Percentiles rank a stretch among this genome's conserved stretches.
These are phyloP conservation scores for Tolypocladium amazonense DNA, from an alignment of 2,329 filamentous ascomycete genomes.

Conservation along the genomic window DNA sequence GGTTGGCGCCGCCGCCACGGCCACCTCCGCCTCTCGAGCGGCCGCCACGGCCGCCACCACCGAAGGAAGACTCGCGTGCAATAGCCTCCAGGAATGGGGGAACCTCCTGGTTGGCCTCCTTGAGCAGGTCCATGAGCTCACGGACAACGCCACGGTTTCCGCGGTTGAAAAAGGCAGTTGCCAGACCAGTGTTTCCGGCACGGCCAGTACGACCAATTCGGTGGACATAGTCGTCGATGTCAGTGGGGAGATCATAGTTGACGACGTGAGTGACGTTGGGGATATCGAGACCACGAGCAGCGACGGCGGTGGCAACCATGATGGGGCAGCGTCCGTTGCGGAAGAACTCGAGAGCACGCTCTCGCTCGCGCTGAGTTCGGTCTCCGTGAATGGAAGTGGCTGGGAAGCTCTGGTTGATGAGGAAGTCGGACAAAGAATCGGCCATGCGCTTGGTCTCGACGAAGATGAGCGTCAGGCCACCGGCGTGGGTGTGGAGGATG, in stretches of 20 bases:
- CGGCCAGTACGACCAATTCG: conserved; percentile 99
- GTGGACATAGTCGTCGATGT: conserved; percentile 98
- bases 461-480: conserved; percentile 88
- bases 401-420: conserved; percentile 97
- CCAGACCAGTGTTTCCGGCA: conserved; percentile 97
- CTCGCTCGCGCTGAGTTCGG: conserved; percentile 96
- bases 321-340: conserved; percentile 92
- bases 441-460: conserved; percentile 99
- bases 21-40: conserved; percentile 44
- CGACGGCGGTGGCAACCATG: conserved; percentile 91
- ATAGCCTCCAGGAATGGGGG: conserved; percentile 93
- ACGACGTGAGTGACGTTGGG: conserved; percentile 95
- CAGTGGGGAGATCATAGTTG: conserved; percentile 98
- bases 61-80: conserved; percentile 84
- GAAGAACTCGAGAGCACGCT: conserved; percentile 96
- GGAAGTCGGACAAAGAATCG: conserved; percentile 91
- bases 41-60: conserved; percentile 56
- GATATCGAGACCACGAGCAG: conserved; percentile 84
- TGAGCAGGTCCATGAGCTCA: conserved; percentile 92
- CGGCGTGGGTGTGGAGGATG: conserved; percentile 89
- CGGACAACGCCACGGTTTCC: conserved; percentile 97
- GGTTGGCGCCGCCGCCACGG: conserved; percentile 62
- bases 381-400: conserved; percentile 98
- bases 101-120: conserved; percentile 97
- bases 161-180: conserved; percentile 99